Evolutionary conservation across 345 rosid genomes (phyloP).

Genomic region (Eucalyptus caleyi): DNA sequence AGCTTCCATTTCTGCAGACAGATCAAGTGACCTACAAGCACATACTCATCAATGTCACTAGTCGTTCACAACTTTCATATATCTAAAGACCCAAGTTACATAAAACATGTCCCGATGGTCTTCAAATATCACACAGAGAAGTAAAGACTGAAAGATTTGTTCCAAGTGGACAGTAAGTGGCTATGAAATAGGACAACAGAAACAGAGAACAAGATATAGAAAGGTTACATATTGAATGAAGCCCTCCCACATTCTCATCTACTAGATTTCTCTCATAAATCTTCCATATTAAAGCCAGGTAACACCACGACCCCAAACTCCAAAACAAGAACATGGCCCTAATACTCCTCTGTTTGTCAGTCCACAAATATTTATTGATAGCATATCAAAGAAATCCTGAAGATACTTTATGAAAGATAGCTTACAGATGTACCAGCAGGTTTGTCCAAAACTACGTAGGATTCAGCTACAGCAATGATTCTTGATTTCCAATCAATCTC

Average conservation of each 20-base stretch:
- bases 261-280: not conserved
- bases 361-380: not conserved
- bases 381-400: not conserved
- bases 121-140: not conserved
- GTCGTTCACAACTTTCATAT: not conserved
- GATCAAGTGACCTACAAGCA: not conserved
- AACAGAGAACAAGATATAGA: not conserved
- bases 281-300: not conserved
- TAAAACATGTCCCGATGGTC: not conserved
- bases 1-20: not conserved
- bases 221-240: not conserved
- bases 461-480: slow-evolving; percentile 56
- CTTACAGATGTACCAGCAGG: slow-evolving; percentile 93
- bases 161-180: not conserved
- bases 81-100: not conserved
- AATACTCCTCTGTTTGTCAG: not conserved
- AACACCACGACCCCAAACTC: not conserved
- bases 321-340: not conserved
- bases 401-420: not conserved
- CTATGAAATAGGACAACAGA: not conserved
- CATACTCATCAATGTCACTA: not conserved
- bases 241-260: not conserved
- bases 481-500: slow-evolving; percentile 86
- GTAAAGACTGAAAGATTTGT: not conserved
- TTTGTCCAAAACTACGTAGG: slow-evolving; percentile 84